phyloP scores from a whole-genome alignment of 179 eudicot species.

The Heliamphora pulchella region DNA sequence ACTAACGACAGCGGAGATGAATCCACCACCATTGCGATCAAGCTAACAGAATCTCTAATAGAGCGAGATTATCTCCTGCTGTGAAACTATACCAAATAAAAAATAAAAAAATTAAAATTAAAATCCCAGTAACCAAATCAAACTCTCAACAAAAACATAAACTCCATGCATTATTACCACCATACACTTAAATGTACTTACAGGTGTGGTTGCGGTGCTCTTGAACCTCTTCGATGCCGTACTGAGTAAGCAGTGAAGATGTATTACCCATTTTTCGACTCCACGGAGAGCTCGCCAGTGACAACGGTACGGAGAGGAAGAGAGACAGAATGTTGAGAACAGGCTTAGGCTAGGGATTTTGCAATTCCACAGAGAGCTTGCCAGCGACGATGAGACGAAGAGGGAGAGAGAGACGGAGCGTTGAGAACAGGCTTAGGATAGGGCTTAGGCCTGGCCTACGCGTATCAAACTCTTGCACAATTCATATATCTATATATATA shows the following conservation, averaged over 20 bases:
- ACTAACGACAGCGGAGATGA: constrained; percentile 28
- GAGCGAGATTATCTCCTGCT: constrained; percentile 48
- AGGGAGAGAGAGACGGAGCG: no score
- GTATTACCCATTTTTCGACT: constrained; percentile 32
- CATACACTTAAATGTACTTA: constrained; percentile 5
- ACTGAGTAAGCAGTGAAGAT: constrained; percentile 49
- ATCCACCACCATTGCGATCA: constrained; percentile 41
- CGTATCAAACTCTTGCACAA: no score
- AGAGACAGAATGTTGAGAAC: no score
- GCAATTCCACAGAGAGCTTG: no score
- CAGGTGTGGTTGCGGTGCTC: constrained; percentile 42
- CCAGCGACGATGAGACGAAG: no score
- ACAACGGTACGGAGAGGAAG: no score
- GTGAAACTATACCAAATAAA: constrained; percentile 31
- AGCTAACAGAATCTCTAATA: constrained; percentile 52
- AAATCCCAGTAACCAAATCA: neutral
- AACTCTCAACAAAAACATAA: neutral
- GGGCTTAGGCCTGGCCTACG: no score
- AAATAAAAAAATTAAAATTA: neutral
- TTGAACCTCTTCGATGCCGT: constrained; percentile 53
- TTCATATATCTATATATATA: no score
- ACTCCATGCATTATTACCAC: neutral
- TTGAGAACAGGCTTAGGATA: no score
- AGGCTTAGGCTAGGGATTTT: no score
- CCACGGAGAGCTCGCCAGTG: no score